Evolutionary conservation across 345 rosid genomes (phyloP), one percentile per base, ranked within the genome.

Genomic region (Eucalyptus marginata): DNA sequence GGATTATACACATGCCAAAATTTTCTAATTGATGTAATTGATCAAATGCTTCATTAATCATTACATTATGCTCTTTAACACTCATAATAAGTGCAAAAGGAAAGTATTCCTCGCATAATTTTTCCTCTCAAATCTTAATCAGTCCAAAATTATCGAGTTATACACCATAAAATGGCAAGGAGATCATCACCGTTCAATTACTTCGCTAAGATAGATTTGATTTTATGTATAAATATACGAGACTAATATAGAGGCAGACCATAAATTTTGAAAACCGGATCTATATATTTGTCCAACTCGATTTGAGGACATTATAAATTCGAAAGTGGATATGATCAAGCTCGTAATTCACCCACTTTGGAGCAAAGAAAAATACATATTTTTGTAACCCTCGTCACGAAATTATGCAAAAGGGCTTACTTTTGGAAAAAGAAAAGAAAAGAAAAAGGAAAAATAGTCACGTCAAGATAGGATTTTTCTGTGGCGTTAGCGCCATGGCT

Each of bases 1-100:
- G 0, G 0, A 29, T 29, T 29, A 3, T 29, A 12, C 2, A 25
- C 11, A 68, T 36, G 44, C 24, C 3, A 0, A 68, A 5, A 0
- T 9, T 33, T 33, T 17, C 7, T 10, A 33, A 17, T 68, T 68
- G 3, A 33, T 33, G 44, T 68, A 17, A 33, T 68, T 3, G 25
- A 33, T 33, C 43, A 20, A 9, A 33, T 68, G 13, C 13, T 17
- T 66, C 44, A 18, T 68, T 68, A 17, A 33, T 17, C 7, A 68
- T 5, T 17, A 6, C 24, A 9, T 33, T 33, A 2, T 68, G 15
- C 11, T 68, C 33, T 68, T 33, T 8, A 5, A 33, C 18, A 33
- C 44, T 68, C 24, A 33, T 36, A 17, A 18, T 17, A 17, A 68
- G 44, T 18, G 46, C 14, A 0, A 7, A 36, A 71, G 13, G 15